Conservation (phyloP, 495 filamentous ascomycete species). For the Penicillium waksmanii region DNA sequence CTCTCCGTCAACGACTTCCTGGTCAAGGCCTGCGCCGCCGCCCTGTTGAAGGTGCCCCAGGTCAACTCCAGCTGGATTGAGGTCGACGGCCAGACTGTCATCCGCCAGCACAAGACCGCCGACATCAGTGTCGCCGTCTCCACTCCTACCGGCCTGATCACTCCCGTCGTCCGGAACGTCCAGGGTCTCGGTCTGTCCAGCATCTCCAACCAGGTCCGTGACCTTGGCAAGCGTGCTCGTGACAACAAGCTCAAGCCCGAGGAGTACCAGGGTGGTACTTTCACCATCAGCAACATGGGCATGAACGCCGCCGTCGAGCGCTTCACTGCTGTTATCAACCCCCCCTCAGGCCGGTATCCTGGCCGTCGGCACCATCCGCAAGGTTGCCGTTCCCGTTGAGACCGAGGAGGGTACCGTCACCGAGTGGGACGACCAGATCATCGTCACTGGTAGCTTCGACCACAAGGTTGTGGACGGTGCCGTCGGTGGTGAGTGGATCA, state of each 20-base stretch:
- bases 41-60: conserved; percentile 87
- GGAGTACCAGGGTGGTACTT: conserved; percentile 98
- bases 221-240: conserved; percentile 91
- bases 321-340: conserved; percentile 99
- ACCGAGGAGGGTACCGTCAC: conserved; percentile 78
- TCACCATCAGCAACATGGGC: conserved; percentile 99
- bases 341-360: conserved; percentile 93
- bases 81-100: conserved; percentile 71
- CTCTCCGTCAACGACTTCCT: conserved; percentile 99
- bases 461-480: conserved; percentile 95
- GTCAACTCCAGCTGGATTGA: conserved; percentile 96
- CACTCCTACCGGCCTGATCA: conserved; percentile 93
- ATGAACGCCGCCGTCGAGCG: conserved; percentile 97
- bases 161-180: conserved; percentile 90
- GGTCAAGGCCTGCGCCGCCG: conserved; percentile 90
- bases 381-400: conserved; percentile 89
- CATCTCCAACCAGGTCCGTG: conserved; percentile 89
- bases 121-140: conserved; percentile 95
- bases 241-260: conserved; percentile 99
- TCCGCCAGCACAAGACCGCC: conserved; percentile 88
- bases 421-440: conserved; percentile 97
- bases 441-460: conserved; percentile 93
- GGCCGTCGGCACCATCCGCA: conserved; percentile 90
- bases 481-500: conserved; percentile 96
- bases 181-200: conserved; percentile 79